Evolutionary conservation across 1,139 yeast species (phyloP).

Genomic region (Sugiyamaella novakii): DNA sequence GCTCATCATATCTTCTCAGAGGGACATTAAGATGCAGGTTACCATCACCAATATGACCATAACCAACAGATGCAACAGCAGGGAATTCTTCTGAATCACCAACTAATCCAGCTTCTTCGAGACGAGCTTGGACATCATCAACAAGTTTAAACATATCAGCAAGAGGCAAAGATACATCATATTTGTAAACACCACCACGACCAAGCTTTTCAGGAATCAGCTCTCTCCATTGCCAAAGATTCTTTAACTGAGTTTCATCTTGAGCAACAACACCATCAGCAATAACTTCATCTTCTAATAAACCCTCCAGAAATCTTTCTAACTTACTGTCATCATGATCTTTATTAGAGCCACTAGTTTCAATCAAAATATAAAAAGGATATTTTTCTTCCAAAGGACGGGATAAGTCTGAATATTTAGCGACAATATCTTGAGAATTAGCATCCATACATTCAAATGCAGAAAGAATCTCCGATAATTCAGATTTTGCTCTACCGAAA

Average conservation of each 20-base stretch:
- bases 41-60: conserved; percentile 97
- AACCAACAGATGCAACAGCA: conserved; percentile 85
- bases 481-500: conserved; percentile 75
- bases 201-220: conserved; percentile 87
- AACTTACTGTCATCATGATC: conserved; percentile 57
- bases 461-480: conserved; percentile 80
- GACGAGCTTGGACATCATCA: conserved; percentile 63
- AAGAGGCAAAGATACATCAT: conserved; percentile 90
- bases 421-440: conserved; percentile 68
- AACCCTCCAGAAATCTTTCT: conserved; percentile 76
- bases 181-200: conserved; percentile 87
- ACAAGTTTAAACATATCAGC: conserved; percentile 77
- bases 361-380: conserved; percentile 88
- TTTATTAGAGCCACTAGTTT: conserved; percentile 89
- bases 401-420: conserved; percentile 49
- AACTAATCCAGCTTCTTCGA: conserved; percentile 59
- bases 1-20: conserved; percentile 77
- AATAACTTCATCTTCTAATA: conserved; percentile 82
- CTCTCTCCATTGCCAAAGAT: conserved; percentile 96
- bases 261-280: conserved; percentile 94
- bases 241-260: conserved; percentile 81
- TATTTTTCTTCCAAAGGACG: conserved; percentile 79
- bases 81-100: conserved; percentile 71
- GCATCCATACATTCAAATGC: conserved; percentile 96
- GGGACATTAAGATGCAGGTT: conserved; percentile 90